Evolutionary conservation across 139 green algal species (phyloP).

Genomic region (Chlorella ohadii): DNA sequence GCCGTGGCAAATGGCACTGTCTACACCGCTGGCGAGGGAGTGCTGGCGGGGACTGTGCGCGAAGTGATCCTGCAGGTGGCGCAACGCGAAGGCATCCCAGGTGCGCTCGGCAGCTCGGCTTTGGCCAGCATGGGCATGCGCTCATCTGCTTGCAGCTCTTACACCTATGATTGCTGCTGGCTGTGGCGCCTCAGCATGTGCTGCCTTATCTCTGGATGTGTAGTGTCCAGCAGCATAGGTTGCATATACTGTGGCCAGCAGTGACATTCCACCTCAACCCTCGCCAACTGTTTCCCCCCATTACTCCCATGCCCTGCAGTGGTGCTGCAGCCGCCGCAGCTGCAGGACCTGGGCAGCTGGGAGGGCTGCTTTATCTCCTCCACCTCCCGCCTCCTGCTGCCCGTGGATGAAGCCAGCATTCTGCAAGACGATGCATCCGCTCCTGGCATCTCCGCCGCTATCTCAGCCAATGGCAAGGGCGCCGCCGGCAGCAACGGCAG

Average conservation of each 20-base stretch:
- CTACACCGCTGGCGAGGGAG: conserved; percentile 63
- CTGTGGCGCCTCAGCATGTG: neutral
- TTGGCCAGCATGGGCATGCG: conserved; percentile 2
- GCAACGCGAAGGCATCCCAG: conserved; percentile 44
- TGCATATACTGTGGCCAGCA: too few relatives aligned
- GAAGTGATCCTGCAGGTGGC: conserved; percentile 59
- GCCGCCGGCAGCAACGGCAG: neutral
- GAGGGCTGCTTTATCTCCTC: conserved; percentile 67
- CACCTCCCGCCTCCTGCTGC: conserved; percentile 71
- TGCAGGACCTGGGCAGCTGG: conserved; percentile 60
- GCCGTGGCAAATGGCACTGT: conserved; percentile 52
- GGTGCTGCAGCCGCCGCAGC: conserved; percentile 44
- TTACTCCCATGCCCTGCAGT: neutral
- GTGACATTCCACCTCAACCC: too few relatives aligned
- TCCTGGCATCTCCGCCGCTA: neutral
- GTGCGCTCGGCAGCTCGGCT: neutral
- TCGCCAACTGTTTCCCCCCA: neutral
- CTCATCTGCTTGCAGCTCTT: neutral
- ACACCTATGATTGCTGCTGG: neutral
- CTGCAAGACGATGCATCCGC: conserved; percentile 17
- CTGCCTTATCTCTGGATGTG: too few relatives aligned
- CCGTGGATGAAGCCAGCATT: conserved; percentile 42
- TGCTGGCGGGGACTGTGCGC: conserved; percentile 61
- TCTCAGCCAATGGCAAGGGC: neutral
- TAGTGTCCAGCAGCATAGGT: too few relatives aligned